A percentile compares a stretch with the other conserved stretches of the same genome.
These are phyloP conservation scores for Primulina tabacum DNA, from an alignment of 257 asterid species.

Conservation along the genomic window DNA sequence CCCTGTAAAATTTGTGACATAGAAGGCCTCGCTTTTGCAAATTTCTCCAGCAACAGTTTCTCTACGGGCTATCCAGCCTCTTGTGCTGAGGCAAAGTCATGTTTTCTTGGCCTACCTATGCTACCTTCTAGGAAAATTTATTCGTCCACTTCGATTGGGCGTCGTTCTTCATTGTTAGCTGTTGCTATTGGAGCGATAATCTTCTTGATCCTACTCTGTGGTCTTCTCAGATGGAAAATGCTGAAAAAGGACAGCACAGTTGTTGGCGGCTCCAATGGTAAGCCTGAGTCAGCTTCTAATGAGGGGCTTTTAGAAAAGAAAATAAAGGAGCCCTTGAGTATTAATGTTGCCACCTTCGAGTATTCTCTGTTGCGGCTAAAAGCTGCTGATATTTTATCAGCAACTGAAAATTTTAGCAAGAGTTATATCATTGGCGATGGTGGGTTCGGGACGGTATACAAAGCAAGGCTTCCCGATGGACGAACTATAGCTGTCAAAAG, in stretches of 20 bases:
- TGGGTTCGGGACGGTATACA: conserved; percentile 75
- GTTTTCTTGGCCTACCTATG: conserved; percentile 29
- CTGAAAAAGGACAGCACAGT: conserved; percentile 23
- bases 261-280: conserved; percentile 31
- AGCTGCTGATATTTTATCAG: conserved; percentile 52
- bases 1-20: conserved; percentile 68
- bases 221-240: conserved; percentile 38
- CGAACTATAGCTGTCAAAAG: conserved; percentile 63
- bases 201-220: conserved; percentile 35
- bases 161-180: conserved; percentile 31
- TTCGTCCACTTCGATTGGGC: conserved; percentile 19
- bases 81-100: conserved; percentile 37
- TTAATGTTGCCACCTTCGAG: conserved; percentile 74
- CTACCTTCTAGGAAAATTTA: conserved; percentile 17
- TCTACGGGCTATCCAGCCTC: conserved; percentile 34
- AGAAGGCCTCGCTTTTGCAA: conserved; percentile 50
- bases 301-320: conserved; percentile 46
- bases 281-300: conserved; percentile 42
- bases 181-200: conserved; percentile 33
- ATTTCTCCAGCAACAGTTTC: conserved; percentile 69
- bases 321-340: conserved; percentile 67
- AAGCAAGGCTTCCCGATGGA: conserved; percentile 47
- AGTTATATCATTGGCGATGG: conserved; percentile 71
- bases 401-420: conserved; percentile 72
- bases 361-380: conserved; percentile 55